Base-by-base conservation (phyloP, 139 green algal species). In the Chlorella sp. region DNA sequence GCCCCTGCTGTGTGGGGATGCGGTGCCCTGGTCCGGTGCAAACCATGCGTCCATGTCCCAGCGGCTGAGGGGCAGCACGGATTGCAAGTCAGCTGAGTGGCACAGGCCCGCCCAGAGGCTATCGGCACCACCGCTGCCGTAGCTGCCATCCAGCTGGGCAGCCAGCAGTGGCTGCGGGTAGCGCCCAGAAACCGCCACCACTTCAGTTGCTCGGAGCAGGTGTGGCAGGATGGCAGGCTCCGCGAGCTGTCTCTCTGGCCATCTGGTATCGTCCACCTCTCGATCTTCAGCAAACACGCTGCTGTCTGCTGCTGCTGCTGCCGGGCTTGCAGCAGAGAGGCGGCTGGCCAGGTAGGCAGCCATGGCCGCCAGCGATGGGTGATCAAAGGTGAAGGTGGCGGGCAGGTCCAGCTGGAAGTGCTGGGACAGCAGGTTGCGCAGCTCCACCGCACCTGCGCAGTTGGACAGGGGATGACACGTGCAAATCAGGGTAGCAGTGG, bases 331-430 rank as follows among this genome's bases (percentile, higher is more conserved):
- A 15, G 51, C 51, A 60, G 51, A 15, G 11, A 60, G 51, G 51
- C 51, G 51, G 51, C 51, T 21, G 11, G 51, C 51, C 51, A 60
- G 13, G n/a, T 78, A 82, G 4, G 15, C 28, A 21, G 68, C n/a
- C 12, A 89, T 39, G 73, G 69, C 69, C 4, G 44, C 39, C 3
- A 88, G 78, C n/a, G 76, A 85, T 9, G 93, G 93, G 85, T 94
- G 92, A 83, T 96, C 93, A 83, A 96, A 94, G 20, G 87, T 69
- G 0, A 96, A 47, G 6, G 93, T 96, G 30, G 80, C 70, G 0
- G 93, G 91, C 62, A 96, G 72, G 23, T 88, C 78, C 21, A 93
- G 34, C 7, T 47, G 38, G 26, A 68, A 84, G 26, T 92, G 65
- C 5, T 25, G 81, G 28, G 94, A 88, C 18, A 98, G 89, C 5